Evolutionary conservation across 2,329 filamentous ascomycete species (phyloP).

Genomic region (Trichophyton rubrum): DNA sequence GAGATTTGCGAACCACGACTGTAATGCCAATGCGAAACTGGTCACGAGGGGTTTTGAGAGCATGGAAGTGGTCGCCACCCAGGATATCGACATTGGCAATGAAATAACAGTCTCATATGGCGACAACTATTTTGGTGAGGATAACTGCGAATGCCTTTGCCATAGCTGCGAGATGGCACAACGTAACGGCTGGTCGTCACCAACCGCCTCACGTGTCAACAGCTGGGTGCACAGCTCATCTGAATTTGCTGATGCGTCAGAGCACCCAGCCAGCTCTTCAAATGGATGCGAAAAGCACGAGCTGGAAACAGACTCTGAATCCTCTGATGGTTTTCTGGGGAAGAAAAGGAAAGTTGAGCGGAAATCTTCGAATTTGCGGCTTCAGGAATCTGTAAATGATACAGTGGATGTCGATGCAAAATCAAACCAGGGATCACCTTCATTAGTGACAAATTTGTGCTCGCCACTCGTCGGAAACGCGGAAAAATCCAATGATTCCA

Average conservation of each 20-base stretch:
- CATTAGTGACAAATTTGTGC: neutral
- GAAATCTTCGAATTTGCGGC: neutral
- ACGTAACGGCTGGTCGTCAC: slow-evolving; percentile 67
- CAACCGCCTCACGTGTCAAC: slow-evolving; percentile 7
- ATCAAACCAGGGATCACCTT: neutral
- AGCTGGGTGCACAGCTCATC: neutral
- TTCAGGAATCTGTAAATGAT: slow-evolving; percentile 1
- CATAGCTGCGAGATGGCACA: slow-evolving; percentile 64
- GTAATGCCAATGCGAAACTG: slow-evolving; percentile 77
- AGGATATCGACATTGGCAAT: slow-evolving; percentile 72
- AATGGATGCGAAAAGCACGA: neutral
- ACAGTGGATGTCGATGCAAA: neutral
- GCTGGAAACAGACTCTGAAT: neutral
- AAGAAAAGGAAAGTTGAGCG: slow-evolving; percentile 3
- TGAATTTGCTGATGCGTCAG: neutral
- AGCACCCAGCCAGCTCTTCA: neutral
- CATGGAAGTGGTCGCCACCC: slow-evolving; percentile 78
- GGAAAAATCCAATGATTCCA: neutral
- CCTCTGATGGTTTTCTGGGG: neutral
- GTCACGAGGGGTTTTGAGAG: slow-evolving; percentile 72
- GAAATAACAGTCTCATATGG: slow-evolving; percentile 96
- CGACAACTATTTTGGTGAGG: slow-evolving; percentile 86
- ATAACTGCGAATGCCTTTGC: slow-evolving; percentile 92
- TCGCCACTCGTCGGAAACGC: neutral
- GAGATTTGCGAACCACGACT: slow-evolving; percentile 95